Evolutionary conservation across 495 filamentous ascomycete species (phyloP), one percentile per base, ranked within the genome.

Genomic region (Xylaria palmicola): DNA sequence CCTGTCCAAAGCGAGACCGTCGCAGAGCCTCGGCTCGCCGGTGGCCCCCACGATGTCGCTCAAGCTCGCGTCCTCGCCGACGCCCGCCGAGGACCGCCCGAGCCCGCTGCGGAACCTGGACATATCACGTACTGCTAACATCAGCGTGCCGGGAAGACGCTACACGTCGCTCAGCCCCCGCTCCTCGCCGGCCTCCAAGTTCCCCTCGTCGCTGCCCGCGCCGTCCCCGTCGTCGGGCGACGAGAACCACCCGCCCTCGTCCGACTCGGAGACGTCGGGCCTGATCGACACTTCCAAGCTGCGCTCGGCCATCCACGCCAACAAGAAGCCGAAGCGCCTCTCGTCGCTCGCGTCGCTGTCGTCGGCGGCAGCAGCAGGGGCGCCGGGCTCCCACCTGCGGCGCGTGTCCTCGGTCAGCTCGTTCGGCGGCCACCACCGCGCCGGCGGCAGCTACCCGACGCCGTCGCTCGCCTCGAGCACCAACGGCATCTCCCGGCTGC

Each of bases 41-140:
- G 72, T 83, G 26, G 79, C 88, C 22, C 88, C 87, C 6, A 84
- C 85, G 0, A 77, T 89, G 24, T 79, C 84, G 9, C 76, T 91
- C 34, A 83, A 82, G 59, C 82, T 86, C 3, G 83, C 83, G 60
- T 39, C 57, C 0, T 85, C 82, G 39, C 86, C 90, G 19, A 78
- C 78, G n/a, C n/a, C n/a, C 47, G 86, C 83, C 4, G 90, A 90
- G 13, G 82, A 91, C 44, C 85, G 86, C 10, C 79, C 88, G 24
- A 86, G 73, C 9, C 77, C 79, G 1, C 62, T 81, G 19, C 75
- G 78, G 40, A 72, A 68, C 59, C 66, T 81, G 22, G 72, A 74
- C 40, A 66, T 76, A 41, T 72, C 75, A 39, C 67, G 72, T 63
- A 66, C 78, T 56, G 56, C 67, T 71, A 80, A 77, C 40, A 73